Conservation (phyloP, 148 eudicot genomes). For the Polygonum maritimum region DNA sequence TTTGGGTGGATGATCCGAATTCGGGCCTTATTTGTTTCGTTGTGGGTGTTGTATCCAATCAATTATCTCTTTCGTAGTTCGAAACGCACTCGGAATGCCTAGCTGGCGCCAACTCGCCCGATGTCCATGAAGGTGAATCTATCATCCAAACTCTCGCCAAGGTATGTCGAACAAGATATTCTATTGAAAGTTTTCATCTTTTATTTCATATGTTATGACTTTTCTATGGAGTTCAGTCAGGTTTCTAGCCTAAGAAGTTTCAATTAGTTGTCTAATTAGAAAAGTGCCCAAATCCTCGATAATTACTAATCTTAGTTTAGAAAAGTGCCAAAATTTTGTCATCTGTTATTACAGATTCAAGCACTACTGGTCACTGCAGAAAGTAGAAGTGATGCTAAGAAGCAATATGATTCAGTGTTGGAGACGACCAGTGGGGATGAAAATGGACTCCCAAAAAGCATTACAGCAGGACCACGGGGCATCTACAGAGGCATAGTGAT, state of each 20-base stretch:
- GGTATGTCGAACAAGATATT: background rate
- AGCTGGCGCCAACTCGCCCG: slow-evolving; percentile 27
- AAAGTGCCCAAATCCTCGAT: too few species aligned
- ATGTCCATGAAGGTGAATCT: slow-evolving; percentile 13
- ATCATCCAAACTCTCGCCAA: background rate
- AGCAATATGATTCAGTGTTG: too few species aligned
- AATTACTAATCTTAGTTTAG: too few species aligned
- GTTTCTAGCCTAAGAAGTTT: too few species aligned
- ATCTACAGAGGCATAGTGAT: slow-evolving; percentile 70
- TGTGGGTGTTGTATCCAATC: slow-evolving; percentile 79
- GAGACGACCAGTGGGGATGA: slow-evolving; percentile 19
- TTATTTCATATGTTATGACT: too few species aligned
- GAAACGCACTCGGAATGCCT: slow-evolving; percentile 63
- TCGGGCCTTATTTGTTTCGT: slow-evolving; percentile 81
- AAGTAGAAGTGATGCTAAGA: too few species aligned
- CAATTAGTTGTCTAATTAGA: too few species aligned
- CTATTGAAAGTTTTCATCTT: background rate
- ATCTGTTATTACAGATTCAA: too few species aligned
- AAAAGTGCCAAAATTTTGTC: too few species aligned
- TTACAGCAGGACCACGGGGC: slow-evolving; percentile 59
- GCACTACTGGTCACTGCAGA: too few species aligned
- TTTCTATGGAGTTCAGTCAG: too few species aligned
- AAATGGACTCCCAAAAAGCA: slow-evolving; percentile 39
- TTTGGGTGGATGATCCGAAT: slow-evolving; percentile 70
- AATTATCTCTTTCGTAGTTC: slow-evolving; percentile 66